A percentile compares a stretch with the other conserved stretches of the same genome.
phyloP scores from a whole-genome alignment of 2,329 filamentous ascomycete genomes.

The Xylaria sp. region DNA sequence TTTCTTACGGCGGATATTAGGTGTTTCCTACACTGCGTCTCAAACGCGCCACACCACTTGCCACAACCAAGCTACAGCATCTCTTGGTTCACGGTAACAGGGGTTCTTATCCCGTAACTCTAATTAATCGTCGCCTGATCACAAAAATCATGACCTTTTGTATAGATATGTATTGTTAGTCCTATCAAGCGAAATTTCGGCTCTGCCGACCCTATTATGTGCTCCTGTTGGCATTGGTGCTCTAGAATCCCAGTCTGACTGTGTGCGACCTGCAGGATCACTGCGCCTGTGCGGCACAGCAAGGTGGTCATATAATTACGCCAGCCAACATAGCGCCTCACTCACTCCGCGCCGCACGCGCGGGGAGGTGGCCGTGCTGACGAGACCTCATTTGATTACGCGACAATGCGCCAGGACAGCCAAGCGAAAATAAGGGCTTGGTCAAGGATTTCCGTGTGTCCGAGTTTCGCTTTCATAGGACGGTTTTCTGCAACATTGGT shows the following conservation, averaged over 20 bases:
- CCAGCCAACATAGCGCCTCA: not conserved
- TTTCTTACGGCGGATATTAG: not conserved
- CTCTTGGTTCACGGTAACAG: not conserved
- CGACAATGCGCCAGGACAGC: not conserved
- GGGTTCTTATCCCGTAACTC: not conserved
- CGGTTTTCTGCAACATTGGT: not conserved
- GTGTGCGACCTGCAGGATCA: not conserved
- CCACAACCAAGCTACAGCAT: not conserved
- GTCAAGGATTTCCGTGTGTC: not conserved
- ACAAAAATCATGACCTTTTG: not conserved
- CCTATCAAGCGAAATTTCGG: not conserved
- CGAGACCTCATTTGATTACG: not conserved
- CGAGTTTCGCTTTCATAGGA: not conserved
- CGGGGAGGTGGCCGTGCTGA: not conserved
- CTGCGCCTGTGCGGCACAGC: conserved; percentile 10
- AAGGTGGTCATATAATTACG: not conserved
- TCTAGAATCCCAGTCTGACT: conserved; percentile 1
- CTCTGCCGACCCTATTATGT: not conserved
- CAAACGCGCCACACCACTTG: not conserved
- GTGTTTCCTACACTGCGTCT: conserved; percentile 5
- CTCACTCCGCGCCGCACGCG: not conserved
- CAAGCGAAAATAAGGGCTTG: not conserved
- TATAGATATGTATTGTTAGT: not conserved
- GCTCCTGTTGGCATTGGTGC: not conserved
- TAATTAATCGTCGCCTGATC: not conserved